These are phyloP conservation scores for Xylaria curta DNA, from an alignment of 495 filamentous ascomycete species.

Conservation along the genomic window DNA sequence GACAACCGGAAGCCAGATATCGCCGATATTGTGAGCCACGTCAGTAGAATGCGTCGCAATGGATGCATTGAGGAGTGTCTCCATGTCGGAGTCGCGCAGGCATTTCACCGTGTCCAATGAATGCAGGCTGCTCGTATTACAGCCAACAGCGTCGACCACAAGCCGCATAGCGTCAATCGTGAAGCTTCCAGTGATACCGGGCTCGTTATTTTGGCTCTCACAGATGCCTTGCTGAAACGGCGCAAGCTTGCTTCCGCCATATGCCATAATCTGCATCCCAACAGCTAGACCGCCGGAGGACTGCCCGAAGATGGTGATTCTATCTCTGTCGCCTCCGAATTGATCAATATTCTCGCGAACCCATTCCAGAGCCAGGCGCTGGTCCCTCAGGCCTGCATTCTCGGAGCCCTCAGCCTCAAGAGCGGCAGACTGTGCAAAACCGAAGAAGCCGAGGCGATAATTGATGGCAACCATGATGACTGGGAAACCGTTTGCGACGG, in stretches of 20 bases:
- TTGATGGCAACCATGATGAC: conserved; percentile 55
- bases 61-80: conserved; percentile 51
- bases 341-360: conserved; percentile 61
- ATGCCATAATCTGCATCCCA: conserved; percentile 50
- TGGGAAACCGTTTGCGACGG: conserved; percentile 47
- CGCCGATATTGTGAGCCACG: conserved; percentile 37
- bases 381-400: conserved; percentile 64
- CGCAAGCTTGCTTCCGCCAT: conserved; percentile 43
- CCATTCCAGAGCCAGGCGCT: conserved; percentile 61
- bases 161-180: conserved; percentile 35
- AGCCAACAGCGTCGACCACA: conserved; percentile 60
- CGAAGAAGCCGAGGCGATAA: conserved; percentile 50
- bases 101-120: conserved; percentile 57
- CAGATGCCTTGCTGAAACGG: conserved; percentile 46
- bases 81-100: conserved; percentile 57
- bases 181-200: conserved; percentile 38
- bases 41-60: conserved; percentile 27
- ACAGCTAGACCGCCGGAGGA: conserved; percentile 57
- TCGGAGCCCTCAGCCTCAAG: conserved; percentile 39
- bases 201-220: conserved; percentile 37
- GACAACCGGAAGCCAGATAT: conserved; percentile 45
- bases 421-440: conserved; percentile 38
- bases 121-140: conserved; percentile 44
- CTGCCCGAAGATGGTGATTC: conserved; percentile 63
- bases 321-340: conserved; percentile 64